Evolutionary conservation across 2,329 filamentous ascomycete species (phyloP).

Genomic region (Lasiodiplodia sp.): DNA sequence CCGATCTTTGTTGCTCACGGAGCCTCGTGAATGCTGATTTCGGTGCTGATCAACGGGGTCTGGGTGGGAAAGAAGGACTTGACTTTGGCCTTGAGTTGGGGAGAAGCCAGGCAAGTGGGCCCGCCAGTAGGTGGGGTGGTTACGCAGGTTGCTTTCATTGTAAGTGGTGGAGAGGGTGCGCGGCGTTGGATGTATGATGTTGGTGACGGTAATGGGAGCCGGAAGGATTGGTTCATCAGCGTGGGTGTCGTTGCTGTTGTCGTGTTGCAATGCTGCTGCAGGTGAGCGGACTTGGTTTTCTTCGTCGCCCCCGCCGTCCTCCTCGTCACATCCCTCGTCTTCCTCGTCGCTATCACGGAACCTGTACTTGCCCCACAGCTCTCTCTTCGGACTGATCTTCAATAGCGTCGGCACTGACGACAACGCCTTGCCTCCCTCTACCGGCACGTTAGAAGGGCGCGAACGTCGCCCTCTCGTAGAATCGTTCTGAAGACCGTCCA

Average conservation of each 20-base stretch:
- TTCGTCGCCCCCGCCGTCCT: constrained; percentile 53
- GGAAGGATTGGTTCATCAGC: not conserved
- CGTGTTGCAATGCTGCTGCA: not conserved
- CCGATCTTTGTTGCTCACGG: no score
- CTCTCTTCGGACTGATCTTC: constrained; percentile 76
- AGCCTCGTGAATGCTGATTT: no score
- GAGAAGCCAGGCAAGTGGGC: no score
- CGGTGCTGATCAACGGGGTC: no score
- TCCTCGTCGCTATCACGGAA: constrained; percentile 40
- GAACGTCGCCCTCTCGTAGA: not conserved
- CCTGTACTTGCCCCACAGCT: constrained; percentile 44
- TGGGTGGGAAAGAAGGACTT: no score
- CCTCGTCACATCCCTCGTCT: constrained; percentile 40
- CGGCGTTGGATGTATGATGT: not conserved
- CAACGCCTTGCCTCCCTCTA: not conserved
- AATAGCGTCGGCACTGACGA: constrained; percentile 81
- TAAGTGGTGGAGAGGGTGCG: no score
- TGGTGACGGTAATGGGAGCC: not conserved
- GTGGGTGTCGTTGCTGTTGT: not conserved
- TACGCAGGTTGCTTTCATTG: no score
- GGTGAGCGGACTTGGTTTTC: not conserved
- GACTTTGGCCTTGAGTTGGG: no score
- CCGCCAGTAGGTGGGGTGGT: no score
- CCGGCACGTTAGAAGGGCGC: no score
- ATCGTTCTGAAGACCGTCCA: not conserved